Evolutionary conservation across 176 grass and related monocot genomes (phyloP), one percentile per base, ranked within the genome.

Genomic region (Puya raimondii): DNA sequence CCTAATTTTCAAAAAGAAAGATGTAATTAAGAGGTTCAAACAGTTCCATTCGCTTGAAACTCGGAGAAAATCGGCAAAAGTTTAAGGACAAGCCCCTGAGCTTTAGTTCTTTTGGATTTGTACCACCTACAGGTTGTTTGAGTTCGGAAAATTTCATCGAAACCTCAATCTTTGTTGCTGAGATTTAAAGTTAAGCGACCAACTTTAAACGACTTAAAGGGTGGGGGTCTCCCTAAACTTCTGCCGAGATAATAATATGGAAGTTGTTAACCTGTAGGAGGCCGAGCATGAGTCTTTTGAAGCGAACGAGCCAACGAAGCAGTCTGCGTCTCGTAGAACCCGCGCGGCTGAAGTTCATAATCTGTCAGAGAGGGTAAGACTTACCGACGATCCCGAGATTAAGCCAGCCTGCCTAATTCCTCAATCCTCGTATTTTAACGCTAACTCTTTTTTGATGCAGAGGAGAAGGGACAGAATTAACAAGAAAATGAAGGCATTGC

Each of bases 381-480:
- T 49, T 75, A 50, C 27, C 70, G 56, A 66, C 27, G 22, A 23
- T 67, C 50, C n/a, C 20, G 59, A 70, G 6, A 25, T 50, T 22
- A 27, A 78, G 52, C 22, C 51, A 48, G 8, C 14, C 3, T 74
- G 67, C 29, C 5, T 47, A 49, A 9, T 68, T 12, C 48, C 51
- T 54, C 58, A 13, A 18, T 17, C 23, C 3, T 66, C 15, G 16
- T 72, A 20, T 50, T 25, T 12, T 61, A 9, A 1, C 10, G 16
- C 16, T 61, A 21, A 61, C 17, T 22, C 48, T 82, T 23, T 12
- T 63, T 2, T 25, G 53, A 23, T 87, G 83, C 76, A 97, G 93
- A 90, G 78, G 85, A 90, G 93, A 87, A 88, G 93, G 59, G 93
- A 97, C 71, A 79, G 93, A 80, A 97, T 97, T 16, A 97, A 97